Conservation (phyloP, 75 land plant species). For the Azolla pinnata region DNA sequence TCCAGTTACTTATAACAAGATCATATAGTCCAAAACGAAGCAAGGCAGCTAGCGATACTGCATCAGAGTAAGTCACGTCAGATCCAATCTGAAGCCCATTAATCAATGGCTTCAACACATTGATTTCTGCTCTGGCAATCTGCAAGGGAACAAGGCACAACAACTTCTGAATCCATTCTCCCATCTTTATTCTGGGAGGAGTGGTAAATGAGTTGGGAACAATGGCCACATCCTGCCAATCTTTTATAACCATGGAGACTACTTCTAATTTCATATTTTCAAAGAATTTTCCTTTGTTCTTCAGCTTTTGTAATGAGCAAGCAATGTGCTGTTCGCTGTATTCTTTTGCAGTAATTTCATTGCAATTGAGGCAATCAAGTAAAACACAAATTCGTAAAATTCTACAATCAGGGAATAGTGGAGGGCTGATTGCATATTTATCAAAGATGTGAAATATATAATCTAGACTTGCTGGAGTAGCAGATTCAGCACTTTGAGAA, state of each 20-base stretch:
- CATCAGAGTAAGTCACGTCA: conserved; percentile 17
- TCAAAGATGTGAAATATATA: conserved; percentile 31
- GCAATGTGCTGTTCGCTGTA: not conserved
- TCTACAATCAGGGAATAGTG: not conserved
- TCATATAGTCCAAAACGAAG: conserved; percentile 28
- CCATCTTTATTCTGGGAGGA: conserved; percentile 9
- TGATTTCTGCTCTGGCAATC: conserved; percentile 31
- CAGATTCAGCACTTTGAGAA: not conserved
- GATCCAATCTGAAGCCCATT: conserved; percentile 30
- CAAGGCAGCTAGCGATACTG: conserved; percentile 20
- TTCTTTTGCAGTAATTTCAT: not conserved
- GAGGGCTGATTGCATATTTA: conserved; percentile 25
- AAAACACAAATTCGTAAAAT: not conserved
- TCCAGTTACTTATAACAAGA: conserved; percentile 15
- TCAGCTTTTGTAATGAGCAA: not conserved
- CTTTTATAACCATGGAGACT: conserved; percentile 17
- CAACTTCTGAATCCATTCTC: conserved; percentile 14
- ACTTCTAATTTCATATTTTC: not conserved
- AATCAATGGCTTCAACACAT: conserved; percentile 13
- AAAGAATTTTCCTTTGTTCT: conserved; percentile 23
- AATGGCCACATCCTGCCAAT: conserved; percentile 24
- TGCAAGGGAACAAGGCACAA: conserved; percentile 33
- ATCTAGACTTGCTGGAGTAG: conserved; percentile 12
- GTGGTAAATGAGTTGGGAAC: conserved; percentile 15
- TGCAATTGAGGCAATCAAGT: not conserved